A percentile compares a stretch with the other conserved stretches of the same genome.
phyloP scores from a whole-genome alignment of 2,329 filamentous ascomycete genomes.

The Parastagonospora avenae region DNA sequence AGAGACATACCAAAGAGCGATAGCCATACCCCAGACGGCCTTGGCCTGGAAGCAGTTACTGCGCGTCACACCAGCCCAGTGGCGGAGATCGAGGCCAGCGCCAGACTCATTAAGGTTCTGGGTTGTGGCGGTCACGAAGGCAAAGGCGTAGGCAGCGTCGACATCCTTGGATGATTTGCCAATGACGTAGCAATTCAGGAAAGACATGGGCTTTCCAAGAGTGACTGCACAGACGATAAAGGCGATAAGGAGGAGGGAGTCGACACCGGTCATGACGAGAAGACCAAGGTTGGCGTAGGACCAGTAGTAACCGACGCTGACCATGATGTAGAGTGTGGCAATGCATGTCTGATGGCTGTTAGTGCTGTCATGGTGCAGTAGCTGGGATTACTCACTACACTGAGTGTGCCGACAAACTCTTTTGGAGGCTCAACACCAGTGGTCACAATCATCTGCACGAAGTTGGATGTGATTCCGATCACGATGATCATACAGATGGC shows the following conservation, averaged over 20 bases:
- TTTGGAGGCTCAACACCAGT: constrained; percentile 69
- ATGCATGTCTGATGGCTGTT: constrained; percentile 69
- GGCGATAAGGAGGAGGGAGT: constrained; percentile 73
- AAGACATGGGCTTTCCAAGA: constrained; percentile 79
- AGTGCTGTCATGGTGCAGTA: background rate
- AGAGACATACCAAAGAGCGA: constrained; percentile 69
- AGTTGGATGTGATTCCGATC: constrained; percentile 81
- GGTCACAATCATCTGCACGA: constrained; percentile 76
- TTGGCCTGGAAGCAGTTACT: constrained; percentile 81
- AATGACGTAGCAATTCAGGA: constrained; percentile 71
- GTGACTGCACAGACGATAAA: constrained; percentile 77
- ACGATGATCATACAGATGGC: constrained; percentile 73
- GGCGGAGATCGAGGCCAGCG: constrained; percentile 55
- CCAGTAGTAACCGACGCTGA: constrained; percentile 77
- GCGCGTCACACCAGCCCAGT: constrained; percentile 64
- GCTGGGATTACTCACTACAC: constrained; percentile 66
- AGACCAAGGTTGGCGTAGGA: constrained; percentile 78
- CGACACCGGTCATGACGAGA: constrained; percentile 70
- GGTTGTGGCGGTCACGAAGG: constrained; percentile 59
- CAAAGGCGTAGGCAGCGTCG: constrained; percentile 56
- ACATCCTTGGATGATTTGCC: constrained; percentile 52
- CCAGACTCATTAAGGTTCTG: constrained; percentile 58
- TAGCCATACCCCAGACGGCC: constrained; percentile 83
- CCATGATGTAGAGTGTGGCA: constrained; percentile 73
- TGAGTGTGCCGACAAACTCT: constrained; percentile 77